Evolutionary conservation across 768 basidiomycete species (phyloP), one percentile per base, ranked within the genome.

Genomic region (Rubroboletus satanas): DNA sequence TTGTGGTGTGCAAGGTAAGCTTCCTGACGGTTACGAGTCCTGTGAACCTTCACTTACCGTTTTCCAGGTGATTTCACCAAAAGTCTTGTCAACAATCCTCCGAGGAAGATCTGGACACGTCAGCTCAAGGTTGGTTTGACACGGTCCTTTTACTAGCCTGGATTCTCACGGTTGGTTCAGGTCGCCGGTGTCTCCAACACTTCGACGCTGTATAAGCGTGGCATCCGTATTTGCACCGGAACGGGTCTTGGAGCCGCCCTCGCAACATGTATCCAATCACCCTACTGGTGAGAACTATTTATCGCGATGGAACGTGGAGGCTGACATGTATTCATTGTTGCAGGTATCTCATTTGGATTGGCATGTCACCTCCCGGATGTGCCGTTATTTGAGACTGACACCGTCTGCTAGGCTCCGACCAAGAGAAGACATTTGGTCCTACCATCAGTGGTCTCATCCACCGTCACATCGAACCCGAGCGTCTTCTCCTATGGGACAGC

Each of bases 301-400:
- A 39, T 36, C 46, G 32, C 5, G 6, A 14, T 8, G 32, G 32
- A 26, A 51, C 8, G 28, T 5, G 4, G 10, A 41, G 36, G 17
- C 38, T 57, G 4, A 68, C 17, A n/a, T 39, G 33, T 21, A 23
- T 37, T 36, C 21, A 52, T 29, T 14, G 21, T 42, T 42, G 38
- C 58, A 87, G 86, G 86, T 88, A 81, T 68, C 78, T 89, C 55
- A 89, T 90, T 60, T 90, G 88, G 88, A 88, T 88, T 61, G 82
- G 81, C 80, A 67, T 60, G 75, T 60, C 26, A 45, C 32, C 42
- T 17, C 35, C 4, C 18, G 17, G 42, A 43, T 47, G 38, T n/a
- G 17, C 54, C 8, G 7, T 52, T 26, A 37, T 45, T 52, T 31
- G 57, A 41, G 36, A 37, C 56, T 64, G 8, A 65, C 49, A 36